phyloP scores from a whole-genome alignment of 176 grass and related monocot species.

The Zoysia pacifica region DNA sequence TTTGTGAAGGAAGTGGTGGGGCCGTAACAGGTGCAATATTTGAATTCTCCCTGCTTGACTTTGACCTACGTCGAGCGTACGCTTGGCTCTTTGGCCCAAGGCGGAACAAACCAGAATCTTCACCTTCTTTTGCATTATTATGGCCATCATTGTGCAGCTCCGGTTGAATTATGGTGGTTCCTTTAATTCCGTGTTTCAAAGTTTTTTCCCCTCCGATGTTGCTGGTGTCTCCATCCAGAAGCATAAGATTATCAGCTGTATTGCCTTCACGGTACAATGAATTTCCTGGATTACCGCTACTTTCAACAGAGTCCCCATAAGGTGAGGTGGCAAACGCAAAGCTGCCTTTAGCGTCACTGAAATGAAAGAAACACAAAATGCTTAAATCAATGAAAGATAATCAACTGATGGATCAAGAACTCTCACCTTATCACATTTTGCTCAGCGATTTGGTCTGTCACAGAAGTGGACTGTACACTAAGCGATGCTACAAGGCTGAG shows the following conservation, averaged over 20 bases:
- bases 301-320: slow-evolving; percentile 91
- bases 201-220: slow-evolving; percentile 59
- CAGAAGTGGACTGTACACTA: slow-evolving; percentile 94
- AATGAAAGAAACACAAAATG: slow-evolving; percentile 31
- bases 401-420: slow-evolving; percentile 33
- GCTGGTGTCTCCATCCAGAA: slow-evolving; percentile 85
- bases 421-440: slow-evolving; percentile 78
- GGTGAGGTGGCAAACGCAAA: slow-evolving; percentile 80
- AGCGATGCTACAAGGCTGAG: slow-evolving; percentile 70
- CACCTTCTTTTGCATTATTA: slow-evolving; percentile 70
- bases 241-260: slow-evolving; percentile 88
- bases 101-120: slow-evolving; percentile 77
- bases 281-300: slow-evolving; percentile 67
- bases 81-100: slow-evolving; percentile 61
- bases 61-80: slow-evolving; percentile 61
- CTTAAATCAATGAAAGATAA: slow-evolving; percentile 42
- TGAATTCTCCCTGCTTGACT: slow-evolving; percentile 51
- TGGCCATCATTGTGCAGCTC: slow-evolving; percentile 50
- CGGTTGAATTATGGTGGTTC: slow-evolving; percentile 42
- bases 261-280: slow-evolving; percentile 62
- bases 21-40: slow-evolving; percentile 42
- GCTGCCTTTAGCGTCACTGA: slow-evolving; percentile 89
- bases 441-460: slow-evolving; percentile 67
- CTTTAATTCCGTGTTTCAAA: slow-evolving; percentile 60
- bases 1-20: slow-evolving; percentile 29